A percentile compares a stretch with the other conserved stretches of the same genome.
phyloP scores from a whole-genome alignment of 2,329 filamentous ascomycete genomes.

The Beauveria australis region DNA sequence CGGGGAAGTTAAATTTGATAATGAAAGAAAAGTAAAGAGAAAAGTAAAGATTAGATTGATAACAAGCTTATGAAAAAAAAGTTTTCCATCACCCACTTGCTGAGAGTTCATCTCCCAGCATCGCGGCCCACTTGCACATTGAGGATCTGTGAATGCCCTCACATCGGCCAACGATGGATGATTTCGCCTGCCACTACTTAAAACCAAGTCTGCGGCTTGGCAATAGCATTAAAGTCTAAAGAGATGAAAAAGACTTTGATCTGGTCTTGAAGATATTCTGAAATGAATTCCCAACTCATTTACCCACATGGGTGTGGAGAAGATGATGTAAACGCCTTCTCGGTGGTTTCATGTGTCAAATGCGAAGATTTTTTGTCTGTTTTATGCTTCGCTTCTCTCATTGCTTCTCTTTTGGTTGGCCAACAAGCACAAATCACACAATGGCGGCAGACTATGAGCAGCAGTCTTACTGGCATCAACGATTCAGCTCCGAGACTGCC shows the following conservation, averaged over 20 bases:
- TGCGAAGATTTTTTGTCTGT: background rate
- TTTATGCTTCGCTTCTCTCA: background rate
- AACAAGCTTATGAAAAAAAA: too few species aligned
- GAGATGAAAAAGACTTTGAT: conserved; percentile 10
- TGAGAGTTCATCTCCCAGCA: too few species aligned
- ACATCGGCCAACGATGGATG: background rate
- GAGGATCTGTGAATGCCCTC: background rate
- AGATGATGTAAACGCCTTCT: conserved; percentile 1
- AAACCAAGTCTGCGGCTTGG: background rate
- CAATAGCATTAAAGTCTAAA: background rate
- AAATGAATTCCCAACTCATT: background rate
- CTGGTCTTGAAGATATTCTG: background rate
- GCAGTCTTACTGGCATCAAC: conserved; percentile 40
- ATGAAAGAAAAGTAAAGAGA: too few species aligned
- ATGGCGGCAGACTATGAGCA: conserved; percentile 35
- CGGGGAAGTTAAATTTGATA: too few species aligned
- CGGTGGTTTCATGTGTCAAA: background rate
- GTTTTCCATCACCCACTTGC: too few species aligned
- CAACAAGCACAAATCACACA: background rate
- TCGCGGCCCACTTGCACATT: too few species aligned
- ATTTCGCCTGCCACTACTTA: background rate
- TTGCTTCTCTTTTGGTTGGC: background rate
- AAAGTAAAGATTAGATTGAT: too few species aligned
- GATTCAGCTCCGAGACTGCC: conserved; percentile 35
- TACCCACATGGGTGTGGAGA: conserved; percentile 7